phyloP scores from a whole-genome alignment of 352 stramenopile genomes.

The Pythium rhizo-oryzae region DNA sequence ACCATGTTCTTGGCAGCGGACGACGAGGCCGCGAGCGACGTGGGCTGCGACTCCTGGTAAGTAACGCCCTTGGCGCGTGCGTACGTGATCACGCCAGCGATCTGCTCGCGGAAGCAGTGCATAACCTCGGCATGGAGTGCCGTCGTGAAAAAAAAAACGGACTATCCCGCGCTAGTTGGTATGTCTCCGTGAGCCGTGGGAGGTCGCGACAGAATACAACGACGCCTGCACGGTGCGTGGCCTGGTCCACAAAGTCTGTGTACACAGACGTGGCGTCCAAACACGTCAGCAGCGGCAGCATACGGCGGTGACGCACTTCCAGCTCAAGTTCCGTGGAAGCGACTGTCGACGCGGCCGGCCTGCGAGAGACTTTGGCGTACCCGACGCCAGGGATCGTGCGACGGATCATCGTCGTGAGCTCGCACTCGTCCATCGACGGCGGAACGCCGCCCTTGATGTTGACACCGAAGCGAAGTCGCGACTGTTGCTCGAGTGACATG shows the following conservation, averaged over 20 bases:
- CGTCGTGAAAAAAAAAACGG: slow-evolving; percentile 26
- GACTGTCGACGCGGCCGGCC: slow-evolving; percentile 1
- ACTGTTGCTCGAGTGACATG: slow-evolving; percentile 24
- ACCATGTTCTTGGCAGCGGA: slow-evolving; percentile 30
- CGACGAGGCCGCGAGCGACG: neutral
- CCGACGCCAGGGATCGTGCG: neutral
- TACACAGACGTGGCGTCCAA: slow-evolving; percentile 25
- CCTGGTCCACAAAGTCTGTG: slow-evolving; percentile 32
- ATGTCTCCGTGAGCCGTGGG: slow-evolving; percentile 11
- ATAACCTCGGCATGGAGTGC: slow-evolving; percentile 23
- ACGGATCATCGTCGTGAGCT: slow-evolving; percentile 15
- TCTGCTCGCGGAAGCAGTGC: slow-evolving; percentile 21
- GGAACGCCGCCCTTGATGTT: slow-evolving; percentile 18
- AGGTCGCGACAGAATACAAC: slow-evolving; percentile 27
- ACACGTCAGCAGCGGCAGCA: slow-evolving; percentile 28
- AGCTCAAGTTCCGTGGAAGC: slow-evolving; percentile 12
- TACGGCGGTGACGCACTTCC: slow-evolving; percentile 18
- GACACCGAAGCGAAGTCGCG: slow-evolving; percentile 15
- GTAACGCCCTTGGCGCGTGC: slow-evolving; percentile 12
- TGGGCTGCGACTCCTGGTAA: slow-evolving; percentile 21
- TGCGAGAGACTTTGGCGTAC: slow-evolving; percentile 24
- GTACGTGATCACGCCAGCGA: slow-evolving; percentile 12
- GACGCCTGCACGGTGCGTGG: slow-evolving; percentile 23
- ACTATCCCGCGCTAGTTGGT: slow-evolving; percentile 13
- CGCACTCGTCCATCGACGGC: slow-evolving; percentile 17